Evolutionary conservation across 176 grass and related monocot genomes (phyloP).

Genomic region (Hyparrhenia diplandra): DNA sequence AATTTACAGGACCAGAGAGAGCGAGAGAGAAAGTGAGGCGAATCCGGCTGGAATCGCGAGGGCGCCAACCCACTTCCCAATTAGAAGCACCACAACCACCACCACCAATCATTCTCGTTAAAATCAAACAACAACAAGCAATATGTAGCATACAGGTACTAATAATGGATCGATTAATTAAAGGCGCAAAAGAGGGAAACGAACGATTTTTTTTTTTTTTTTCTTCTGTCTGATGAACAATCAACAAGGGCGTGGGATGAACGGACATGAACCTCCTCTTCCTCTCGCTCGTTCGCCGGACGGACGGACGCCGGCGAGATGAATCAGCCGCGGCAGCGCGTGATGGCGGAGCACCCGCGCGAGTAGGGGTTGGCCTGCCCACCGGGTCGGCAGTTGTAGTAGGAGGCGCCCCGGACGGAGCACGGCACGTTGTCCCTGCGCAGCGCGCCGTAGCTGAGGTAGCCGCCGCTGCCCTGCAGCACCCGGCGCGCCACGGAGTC

Average conservation of each 20-base stretch:
- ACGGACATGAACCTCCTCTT: not conserved
- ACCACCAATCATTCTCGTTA: not conserved
- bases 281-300: too few relatives aligned
- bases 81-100: not conserved
- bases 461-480: slow-evolving; percentile 24
- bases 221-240: not conserved
- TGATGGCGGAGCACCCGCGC: slow-evolving; percentile 62
- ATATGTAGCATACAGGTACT: not conserved
- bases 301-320: not conserved
- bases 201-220: not conserved
- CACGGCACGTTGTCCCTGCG: slow-evolving; percentile 48
- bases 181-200: not conserved
- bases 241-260: not conserved
- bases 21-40: not conserved
- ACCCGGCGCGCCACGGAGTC: slow-evolving; percentile 17
- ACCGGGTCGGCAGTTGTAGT: slow-evolving; percentile 82
- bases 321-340: slow-evolving; percentile 63
- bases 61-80: not conserved
- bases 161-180: not conserved
- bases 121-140: not conserved
- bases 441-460: slow-evolving; percentile 79
- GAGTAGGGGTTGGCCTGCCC: slow-evolving; percentile 57
- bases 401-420: slow-evolving; percentile 65
- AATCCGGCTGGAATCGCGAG: not conserved
- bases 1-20: slow-evolving; percentile 29